These are phyloP conservation scores for Boletus bicolor DNA, from an alignment of 768 basidiomycete species.

Conservation along the genomic window DNA sequence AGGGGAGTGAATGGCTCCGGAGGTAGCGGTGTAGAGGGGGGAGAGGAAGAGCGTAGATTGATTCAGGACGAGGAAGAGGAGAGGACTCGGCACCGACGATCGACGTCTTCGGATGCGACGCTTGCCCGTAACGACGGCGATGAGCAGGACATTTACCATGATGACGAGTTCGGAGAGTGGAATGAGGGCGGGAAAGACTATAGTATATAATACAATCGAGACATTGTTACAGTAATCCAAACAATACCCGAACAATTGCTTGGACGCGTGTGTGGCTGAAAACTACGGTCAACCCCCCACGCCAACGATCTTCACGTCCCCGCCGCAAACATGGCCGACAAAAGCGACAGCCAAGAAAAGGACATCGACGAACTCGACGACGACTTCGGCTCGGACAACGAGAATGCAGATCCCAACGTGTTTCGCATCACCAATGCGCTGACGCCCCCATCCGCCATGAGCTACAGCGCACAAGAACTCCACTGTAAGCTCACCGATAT, in stretches of 20 bases:
- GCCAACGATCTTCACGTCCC: neutral
- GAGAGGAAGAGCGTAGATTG: constrained; percentile 42
- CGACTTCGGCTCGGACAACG: constrained; percentile 39
- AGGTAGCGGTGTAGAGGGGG: constrained; percentile 21
- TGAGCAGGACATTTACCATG: constrained; percentile 13
- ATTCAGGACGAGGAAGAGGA: constrained; percentile 38
- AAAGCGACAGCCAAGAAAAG: constrained; percentile 26
- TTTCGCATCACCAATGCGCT: constrained; percentile 46
- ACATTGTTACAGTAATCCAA: neutral
- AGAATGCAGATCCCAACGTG: constrained; percentile 35
- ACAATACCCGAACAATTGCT: neutral
- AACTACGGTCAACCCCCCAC: neutral
- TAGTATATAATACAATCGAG: neutral
- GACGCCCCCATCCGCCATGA: constrained; percentile 37
- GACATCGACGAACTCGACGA: constrained; percentile 51
- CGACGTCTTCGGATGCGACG: constrained; percentile 38
- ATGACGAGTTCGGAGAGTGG: constrained; percentile 38
- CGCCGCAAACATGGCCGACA: constrained; percentile 17
- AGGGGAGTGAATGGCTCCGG: constrained; percentile 17
- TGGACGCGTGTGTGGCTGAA: constrained; percentile 20
- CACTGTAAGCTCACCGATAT: constrained; percentile 39
- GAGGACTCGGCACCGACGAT: constrained; percentile 33
- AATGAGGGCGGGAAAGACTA: constrained; percentile 9
- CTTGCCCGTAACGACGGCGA: constrained; percentile 19
- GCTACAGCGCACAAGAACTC: constrained; percentile 43